phyloP scores from a whole-genome alignment of 495 filamentous ascomycete species.

The Penicillium arizonense region DNA sequence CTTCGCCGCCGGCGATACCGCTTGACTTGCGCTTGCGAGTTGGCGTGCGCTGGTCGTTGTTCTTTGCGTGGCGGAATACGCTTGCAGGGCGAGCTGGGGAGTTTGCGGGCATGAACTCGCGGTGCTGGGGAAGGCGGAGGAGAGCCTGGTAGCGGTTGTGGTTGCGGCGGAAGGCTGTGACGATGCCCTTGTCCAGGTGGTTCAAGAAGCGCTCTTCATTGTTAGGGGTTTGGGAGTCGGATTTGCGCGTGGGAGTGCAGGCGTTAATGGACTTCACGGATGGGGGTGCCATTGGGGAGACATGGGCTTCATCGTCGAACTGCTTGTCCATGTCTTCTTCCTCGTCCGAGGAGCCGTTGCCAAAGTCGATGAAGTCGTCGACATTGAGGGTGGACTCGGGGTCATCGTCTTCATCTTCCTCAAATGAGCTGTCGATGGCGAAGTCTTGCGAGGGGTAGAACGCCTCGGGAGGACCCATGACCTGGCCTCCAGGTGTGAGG shows the following conservation, averaged over 20 bases:
- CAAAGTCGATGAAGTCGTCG: constrained; percentile 72
- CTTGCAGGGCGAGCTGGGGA: constrained; percentile 44
- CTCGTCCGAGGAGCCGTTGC: constrained; percentile 58
- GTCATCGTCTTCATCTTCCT: constrained; percentile 61
- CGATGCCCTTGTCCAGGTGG: constrained; percentile 67
- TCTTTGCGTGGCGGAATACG: constrained; percentile 47
- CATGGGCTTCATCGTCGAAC: constrained; percentile 38
- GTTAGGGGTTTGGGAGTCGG: constrained; percentile 46
- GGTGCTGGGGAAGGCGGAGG: constrained; percentile 57
- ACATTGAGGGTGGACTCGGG: constrained; percentile 64
- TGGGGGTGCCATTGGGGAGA: constrained; percentile 33
- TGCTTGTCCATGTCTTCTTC: constrained; percentile 34
- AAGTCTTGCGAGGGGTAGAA: constrained; percentile 70
- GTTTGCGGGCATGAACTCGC: constrained; percentile 50
- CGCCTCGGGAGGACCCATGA: constrained; percentile 71
- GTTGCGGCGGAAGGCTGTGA: constrained; percentile 77
- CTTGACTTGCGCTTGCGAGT: constrained; percentile 44
- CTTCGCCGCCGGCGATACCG: constrained; percentile 39
- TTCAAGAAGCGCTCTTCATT: constrained; percentile 59
- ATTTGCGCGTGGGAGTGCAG: constrained; percentile 50
- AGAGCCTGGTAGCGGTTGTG: constrained; percentile 71
- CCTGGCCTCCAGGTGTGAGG: constrained; percentile 61
- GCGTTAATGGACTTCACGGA: constrained; percentile 35
- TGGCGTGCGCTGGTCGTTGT: constrained; percentile 42
- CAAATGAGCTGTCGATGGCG: constrained; percentile 51